Evolutionary conservation across 352 stramenopile genomes (phyloP), one percentile per base, ranked within the genome.

Genomic region (Elongisporangium prolatum): DNA sequence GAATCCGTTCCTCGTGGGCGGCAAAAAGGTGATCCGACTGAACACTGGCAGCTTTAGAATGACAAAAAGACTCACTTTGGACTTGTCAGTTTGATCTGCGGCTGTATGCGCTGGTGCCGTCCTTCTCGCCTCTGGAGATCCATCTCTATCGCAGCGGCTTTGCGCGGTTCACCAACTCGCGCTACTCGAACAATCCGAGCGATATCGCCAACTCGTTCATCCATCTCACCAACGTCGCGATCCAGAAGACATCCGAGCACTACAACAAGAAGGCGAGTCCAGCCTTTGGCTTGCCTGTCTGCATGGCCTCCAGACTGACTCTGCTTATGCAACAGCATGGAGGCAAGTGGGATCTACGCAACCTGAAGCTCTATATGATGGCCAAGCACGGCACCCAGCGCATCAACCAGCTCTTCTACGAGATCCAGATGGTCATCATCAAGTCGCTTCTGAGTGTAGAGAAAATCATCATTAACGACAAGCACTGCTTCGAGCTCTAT

Each of bases 401-500:
- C 14, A 75, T 91, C 50, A 88, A 97, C 70, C 81, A 89, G 50
- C 72, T 96, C 34, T 97, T 97, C 61, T 88, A 84, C 48, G 85
- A 97, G 52, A 97, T 97, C 60, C 87, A 98, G 61, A 80, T 88
- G 49, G 82, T 95, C 51, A 95, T 92, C 59, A 89, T 96, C 62
- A 89, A 87, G 68, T 93, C 80, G 34, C 71, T 95, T 21, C 59
- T 89, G 52, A 91, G 82, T 38, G 89, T 98, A 25, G 90, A 98
- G 70, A 92, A 97, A 59, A 85, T 96, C 59, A 98, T 98, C 61
- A 97, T 98, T 56, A 93, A 96, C 57, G 93, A 98, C 75, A 97
- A 97, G 59, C 92, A 98, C 74, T 98, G 92, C 75, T 98, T 98
- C 55, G 89, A 98, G 64, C 75, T 98, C 16, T 98, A 98, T 68